Evolutionary conservation across 2,329 filamentous ascomycete genomes (phyloP).

Genomic region (Tolypocladium inflatum): DNA sequence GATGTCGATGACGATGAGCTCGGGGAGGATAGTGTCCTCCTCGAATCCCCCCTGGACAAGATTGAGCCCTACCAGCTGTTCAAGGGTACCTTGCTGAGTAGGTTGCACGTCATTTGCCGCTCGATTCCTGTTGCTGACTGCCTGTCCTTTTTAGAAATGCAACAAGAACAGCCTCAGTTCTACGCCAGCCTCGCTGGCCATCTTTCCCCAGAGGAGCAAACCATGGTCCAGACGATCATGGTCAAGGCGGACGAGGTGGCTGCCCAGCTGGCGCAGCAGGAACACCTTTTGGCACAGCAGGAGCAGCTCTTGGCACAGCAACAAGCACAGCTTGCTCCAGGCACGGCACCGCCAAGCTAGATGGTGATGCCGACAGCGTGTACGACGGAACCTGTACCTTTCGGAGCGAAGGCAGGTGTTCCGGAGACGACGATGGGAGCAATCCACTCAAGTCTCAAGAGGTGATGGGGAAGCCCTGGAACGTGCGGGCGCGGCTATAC

Average conservation of each 20-base stretch:
- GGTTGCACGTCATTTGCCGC: conserved; percentile 25
- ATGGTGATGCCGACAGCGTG: not conserved
- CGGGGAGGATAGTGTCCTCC: conserved; percentile 81
- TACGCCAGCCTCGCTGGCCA: conserved; percentile 74
- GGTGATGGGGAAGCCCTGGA: not conserved
- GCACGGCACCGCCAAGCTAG: conserved; percentile 5
- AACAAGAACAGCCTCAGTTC: conserved; percentile 83
- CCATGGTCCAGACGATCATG: conserved; percentile 69
- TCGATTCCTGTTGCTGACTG: not conserved
- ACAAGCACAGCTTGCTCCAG: conserved; percentile 8
- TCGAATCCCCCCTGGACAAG: conserved; percentile 92
- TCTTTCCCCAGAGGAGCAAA: conserved; percentile 71
- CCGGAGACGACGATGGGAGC: not conserved
- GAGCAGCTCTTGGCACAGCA: conserved; percentile 16
- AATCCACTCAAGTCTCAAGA: not conserved
- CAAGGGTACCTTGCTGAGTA: conserved; percentile 73
- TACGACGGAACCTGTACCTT: not conserved
- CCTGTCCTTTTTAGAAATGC: conserved; percentile 51
- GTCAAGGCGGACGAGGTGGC: conserved; percentile 45
- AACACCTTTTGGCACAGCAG: conserved; percentile 11
- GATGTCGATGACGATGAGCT: conserved; percentile 78
- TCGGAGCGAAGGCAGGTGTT: not conserved
- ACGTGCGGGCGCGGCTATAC: not conserved
- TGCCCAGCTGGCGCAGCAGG: conserved; percentile 11
- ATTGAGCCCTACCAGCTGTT: conserved; percentile 91